phyloP scores from a whole-genome alignment of 2,329 filamentous ascomycete species.

The Paraphoma sp. region DNA sequence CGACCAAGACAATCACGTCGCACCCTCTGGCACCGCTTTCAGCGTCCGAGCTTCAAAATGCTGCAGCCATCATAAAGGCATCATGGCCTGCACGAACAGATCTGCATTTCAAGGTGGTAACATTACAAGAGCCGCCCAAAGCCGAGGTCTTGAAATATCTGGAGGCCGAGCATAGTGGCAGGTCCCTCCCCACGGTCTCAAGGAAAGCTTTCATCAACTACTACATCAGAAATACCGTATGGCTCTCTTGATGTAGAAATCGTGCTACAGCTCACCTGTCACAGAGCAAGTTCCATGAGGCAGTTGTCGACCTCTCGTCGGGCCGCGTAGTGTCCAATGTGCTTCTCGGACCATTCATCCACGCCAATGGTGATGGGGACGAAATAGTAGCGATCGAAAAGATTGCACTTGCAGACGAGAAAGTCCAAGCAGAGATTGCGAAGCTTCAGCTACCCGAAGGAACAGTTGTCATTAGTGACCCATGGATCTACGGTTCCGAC shows the following conservation, averaged over 20 bases:
- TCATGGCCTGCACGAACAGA: slow-evolving; percentile 63
- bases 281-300: slow-evolving; percentile 69
- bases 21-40: slow-evolving; percentile 68
- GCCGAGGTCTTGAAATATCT: slow-evolving; percentile 64
- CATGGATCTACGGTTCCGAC: slow-evolving; percentile 72
- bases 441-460: slow-evolving; percentile 66
- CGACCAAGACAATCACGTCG: slow-evolving; percentile 28
- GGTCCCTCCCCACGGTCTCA: slow-evolving; percentile 58
- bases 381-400: slow-evolving; percentile 67
- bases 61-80: slow-evolving; percentile 57
- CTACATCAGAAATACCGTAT: slow-evolving; percentile 66
- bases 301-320: slow-evolving; percentile 61
- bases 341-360: slow-evolving; percentile 63
- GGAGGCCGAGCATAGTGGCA: slow-evolving; percentile 65
- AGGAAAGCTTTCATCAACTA: slow-evolving; percentile 65
- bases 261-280: slow-evolving; percentile 5
- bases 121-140: slow-evolving; percentile 70
- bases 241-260: slow-evolving; percentile 31
- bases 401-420: slow-evolving; percentile 61
- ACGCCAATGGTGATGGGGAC: slow-evolving; percentile 65
- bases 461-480: slow-evolving; percentile 63
- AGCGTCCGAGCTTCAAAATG: slow-evolving; percentile 62
- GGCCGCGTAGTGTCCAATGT: slow-evolving; percentile 63
- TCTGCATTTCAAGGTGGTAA: slow-evolving; percentile 72
- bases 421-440: slow-evolving; percentile 64